Evolutionary conservation across 179 eudicot genomes (phyloP).

Genomic region (Beta macrorhiza): DNA sequence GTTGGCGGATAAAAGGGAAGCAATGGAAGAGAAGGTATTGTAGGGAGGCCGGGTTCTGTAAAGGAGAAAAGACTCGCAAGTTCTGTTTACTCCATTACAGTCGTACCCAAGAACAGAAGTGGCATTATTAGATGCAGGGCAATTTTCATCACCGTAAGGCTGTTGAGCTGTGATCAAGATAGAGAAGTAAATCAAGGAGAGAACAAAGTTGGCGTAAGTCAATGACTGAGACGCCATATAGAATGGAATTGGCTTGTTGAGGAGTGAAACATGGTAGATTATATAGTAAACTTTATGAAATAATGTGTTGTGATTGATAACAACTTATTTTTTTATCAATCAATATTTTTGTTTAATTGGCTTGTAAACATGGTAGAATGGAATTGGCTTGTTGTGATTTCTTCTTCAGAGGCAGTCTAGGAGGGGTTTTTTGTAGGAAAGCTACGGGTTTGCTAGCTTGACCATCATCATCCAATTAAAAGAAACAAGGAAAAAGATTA

Average conservation of each 20-base stretch:
- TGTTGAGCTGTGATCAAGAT: slow-evolving; percentile 47
- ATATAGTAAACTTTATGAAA: background rate
- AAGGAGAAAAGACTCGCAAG: slow-evolving; percentile 60
- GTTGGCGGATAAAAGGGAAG: slow-evolving; percentile 40
- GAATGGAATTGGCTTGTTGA: slow-evolving; percentile 13
- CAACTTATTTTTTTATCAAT: no score
- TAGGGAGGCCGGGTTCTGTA: slow-evolving; percentile 51
- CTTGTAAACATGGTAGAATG: no score
- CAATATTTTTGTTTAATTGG: no score
- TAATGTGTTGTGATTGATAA: background rate
- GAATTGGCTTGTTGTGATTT: no score
- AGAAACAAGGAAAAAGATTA: no score
- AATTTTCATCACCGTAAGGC: slow-evolving; percentile 40
- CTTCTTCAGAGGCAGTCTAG: no score
- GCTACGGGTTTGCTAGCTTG: no score
- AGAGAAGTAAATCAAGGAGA: slow-evolving; percentile 25
- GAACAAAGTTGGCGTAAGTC: slow-evolving; percentile 14
- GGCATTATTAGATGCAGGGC: slow-evolving; percentile 22
- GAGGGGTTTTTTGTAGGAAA: no score
- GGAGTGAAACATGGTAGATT: background rate
- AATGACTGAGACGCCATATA: slow-evolving; percentile 30
- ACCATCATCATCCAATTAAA: no score
- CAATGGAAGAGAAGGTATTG: slow-evolving; percentile 49
- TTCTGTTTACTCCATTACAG: slow-evolving; percentile 56
- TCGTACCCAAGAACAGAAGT: slow-evolving; percentile 49